Conservation (phyloP, 352 stramenopile species). For the Phytophthora melonis region DNA sequence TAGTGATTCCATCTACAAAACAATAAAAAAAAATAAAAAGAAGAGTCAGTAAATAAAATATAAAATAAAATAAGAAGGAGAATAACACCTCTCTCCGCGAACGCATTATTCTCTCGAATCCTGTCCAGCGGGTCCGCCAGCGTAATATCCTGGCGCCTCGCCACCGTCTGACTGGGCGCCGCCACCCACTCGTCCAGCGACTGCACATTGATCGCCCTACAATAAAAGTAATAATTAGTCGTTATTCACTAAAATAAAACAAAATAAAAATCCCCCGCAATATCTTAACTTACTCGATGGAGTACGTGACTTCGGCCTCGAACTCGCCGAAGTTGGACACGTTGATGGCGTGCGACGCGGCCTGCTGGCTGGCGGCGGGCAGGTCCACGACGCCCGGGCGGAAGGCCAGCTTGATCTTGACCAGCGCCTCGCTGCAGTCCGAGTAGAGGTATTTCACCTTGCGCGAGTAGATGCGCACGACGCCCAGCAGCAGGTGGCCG, state of each 20-base stretch:
- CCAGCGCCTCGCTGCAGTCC: constrained; percentile 98
- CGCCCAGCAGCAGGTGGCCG: constrained; percentile 97
- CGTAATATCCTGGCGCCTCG: constrained; percentile 87
- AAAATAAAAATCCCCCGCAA: no score
- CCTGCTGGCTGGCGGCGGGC: constrained; percentile 69
- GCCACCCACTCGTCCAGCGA: constrained; percentile 87
- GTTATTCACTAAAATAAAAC: background rate
- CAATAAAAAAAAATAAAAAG: constrained; percentile 1
- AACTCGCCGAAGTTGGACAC: constrained; percentile 89
- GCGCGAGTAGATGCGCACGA: constrained; percentile 98
- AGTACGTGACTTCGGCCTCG: constrained; percentile 85
- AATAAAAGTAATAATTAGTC: constrained; percentile 3
- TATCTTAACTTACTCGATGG: constrained; percentile 88
- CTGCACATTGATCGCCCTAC: constrained; percentile 65
- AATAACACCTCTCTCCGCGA: constrained; percentile 56
- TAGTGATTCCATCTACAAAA: constrained; percentile 64
- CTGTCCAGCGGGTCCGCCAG: constrained; percentile 73
- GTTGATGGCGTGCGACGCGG: constrained; percentile 82
- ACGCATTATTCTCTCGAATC: constrained; percentile 56
- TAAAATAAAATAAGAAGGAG: background rate
- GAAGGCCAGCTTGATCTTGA: constrained; percentile 99
- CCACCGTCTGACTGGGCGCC: constrained; percentile 78
- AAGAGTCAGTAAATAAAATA: constrained; percentile 14
- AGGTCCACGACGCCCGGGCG: constrained; percentile 85
- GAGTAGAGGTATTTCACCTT: constrained; percentile 99